These are phyloP conservation scores for Colletotrichum truncatum DNA, from an alignment of 2,329 filamentous ascomycete genomes.

Conservation along the genomic window DNA sequence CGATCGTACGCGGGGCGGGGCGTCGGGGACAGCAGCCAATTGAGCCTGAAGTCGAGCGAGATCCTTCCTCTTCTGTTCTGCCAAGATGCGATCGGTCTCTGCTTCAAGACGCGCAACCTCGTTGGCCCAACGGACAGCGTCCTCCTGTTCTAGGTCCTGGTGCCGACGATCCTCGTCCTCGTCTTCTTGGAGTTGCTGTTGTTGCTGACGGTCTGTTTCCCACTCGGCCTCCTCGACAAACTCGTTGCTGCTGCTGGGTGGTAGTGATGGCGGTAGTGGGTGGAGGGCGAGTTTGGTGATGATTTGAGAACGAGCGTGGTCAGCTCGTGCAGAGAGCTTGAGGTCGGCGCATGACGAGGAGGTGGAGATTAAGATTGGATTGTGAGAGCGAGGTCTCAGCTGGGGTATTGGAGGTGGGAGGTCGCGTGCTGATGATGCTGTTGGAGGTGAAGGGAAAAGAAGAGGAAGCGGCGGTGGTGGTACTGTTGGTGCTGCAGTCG, in stretches of 20 bases:
- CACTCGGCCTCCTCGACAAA: neutral
- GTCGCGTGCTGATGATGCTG: slow-evolving; percentile 3
- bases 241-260: no score
- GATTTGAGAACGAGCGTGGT: slow-evolving; percentile 26
- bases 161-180: slow-evolving; percentile 14
- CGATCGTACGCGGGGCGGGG: slow-evolving; percentile 45
- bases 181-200: slow-evolving; percentile 21
- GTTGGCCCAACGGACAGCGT: slow-evolving; percentile 43
- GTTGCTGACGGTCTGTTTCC: slow-evolving; percentile 7
- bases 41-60: slow-evolving; percentile 55
- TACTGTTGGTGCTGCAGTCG: neutral
- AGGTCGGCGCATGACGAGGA: slow-evolving; percentile 29
- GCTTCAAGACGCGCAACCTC: slow-evolving; percentile 54
- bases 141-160: slow-evolving; percentile 33
- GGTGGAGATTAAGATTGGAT: slow-evolving; percentile 23
- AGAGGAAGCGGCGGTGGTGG: neutral
- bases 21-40: slow-evolving; percentile 46
- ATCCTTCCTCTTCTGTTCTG: slow-evolving; percentile 60
- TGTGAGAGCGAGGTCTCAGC: slow-evolving; percentile 30
- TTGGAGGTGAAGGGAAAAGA: neutral
- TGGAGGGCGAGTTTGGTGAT: slow-evolving; percentile 27
- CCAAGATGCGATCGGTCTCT: slow-evolving; percentile 57
- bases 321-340: slow-evolving; percentile 29
- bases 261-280: no score
- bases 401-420: slow-evolving; percentile 19